These are phyloP conservation scores for Abrus precatorius DNA, from an alignment of 306 rosid species.

Conservation along the genomic window DNA sequence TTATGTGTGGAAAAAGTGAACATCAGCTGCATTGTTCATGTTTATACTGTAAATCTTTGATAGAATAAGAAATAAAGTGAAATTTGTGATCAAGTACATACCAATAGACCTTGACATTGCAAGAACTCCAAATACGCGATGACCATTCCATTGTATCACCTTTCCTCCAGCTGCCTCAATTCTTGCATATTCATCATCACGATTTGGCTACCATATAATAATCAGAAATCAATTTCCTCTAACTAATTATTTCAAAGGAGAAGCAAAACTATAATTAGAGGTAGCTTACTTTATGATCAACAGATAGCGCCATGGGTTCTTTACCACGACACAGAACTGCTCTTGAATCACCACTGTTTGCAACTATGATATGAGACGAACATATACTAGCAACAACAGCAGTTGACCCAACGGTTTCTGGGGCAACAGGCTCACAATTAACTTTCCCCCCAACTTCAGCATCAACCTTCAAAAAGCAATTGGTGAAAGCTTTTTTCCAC, in stretches of 20 bases:
- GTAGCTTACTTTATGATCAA: conserved; percentile 82
- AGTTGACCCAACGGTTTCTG: conserved; percentile 93
- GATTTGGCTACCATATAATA: conserved; percentile 71
- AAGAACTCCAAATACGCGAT: conserved; percentile 90
- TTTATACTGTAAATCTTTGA: too few relatives aligned
- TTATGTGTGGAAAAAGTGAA: too few relatives aligned
- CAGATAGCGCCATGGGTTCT: conserved; percentile 82
- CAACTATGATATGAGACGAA: conserved; percentile 86
- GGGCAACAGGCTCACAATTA: conserved; percentile 71
- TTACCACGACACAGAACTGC: conserved; percentile 91
- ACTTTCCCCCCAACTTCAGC: conserved; percentile 79
- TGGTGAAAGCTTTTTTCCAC: conserved; percentile 75
- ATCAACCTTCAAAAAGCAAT: conserved; percentile 80
- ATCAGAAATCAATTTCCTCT: conserved; percentile 47
- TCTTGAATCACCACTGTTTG: conserved; percentile 93
- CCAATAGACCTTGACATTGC: conserved; percentile 98
- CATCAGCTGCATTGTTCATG: too few relatives aligned
- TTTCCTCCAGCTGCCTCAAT: conserved; percentile 95
- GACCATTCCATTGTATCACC: conserved; percentile 95
- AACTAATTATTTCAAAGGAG: conserved; percentile 8
- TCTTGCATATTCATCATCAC: conserved; percentile 89
- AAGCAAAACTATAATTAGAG: conserved; percentile 28
- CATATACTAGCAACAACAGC: conserved; percentile 82
- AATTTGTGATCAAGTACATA: conserved; percentile 46
- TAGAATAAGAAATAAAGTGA: conserved; percentile 1